These are phyloP conservation scores for Agaricus bisporus DNA, from an alignment of 768 basidiomycete genomes.

Conservation along the genomic window DNA sequence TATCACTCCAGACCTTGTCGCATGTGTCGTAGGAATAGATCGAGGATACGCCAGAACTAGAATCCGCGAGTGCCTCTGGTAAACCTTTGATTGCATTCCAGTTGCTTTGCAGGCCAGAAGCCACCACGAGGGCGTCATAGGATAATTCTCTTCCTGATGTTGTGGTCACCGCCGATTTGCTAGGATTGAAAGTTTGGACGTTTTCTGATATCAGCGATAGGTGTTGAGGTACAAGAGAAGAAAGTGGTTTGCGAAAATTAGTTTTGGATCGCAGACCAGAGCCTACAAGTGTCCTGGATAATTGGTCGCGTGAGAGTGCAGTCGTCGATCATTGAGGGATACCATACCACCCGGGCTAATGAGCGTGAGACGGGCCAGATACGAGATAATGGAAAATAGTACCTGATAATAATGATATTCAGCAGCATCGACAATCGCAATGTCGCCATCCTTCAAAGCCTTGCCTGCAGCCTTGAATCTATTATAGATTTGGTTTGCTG, in stretches of 20 bases:
- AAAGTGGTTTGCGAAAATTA: slow-evolving; percentile 59
- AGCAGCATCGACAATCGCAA: slow-evolving; percentile 81
- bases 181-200: slow-evolving; percentile 71
- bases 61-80: slow-evolving; percentile 67
- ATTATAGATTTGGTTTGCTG: slow-evolving; percentile 84
- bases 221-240: slow-evolving; percentile 67
- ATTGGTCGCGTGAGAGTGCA: not conserved
- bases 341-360: slow-evolving; percentile 76
- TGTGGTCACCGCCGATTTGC: slow-evolving; percentile 67
- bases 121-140: slow-evolving; percentile 87
- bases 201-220: slow-evolving; percentile 68
- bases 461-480: slow-evolving; percentile 69
- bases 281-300: slow-evolving; percentile 81
- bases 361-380: slow-evolving; percentile 20
- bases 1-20: slow-evolving; percentile 84
- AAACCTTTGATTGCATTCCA: slow-evolving; percentile 74
- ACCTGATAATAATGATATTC: slow-evolving; percentile 85
- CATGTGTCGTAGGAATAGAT: slow-evolving; percentile 90
- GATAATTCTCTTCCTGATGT: slow-evolving; percentile 59
- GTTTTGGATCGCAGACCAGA: slow-evolving; percentile 75
- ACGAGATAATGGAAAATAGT: slow-evolving; percentile 12
- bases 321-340: not conserved
- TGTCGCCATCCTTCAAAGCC: slow-evolving; percentile 63
- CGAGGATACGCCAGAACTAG: slow-evolving; percentile 76
- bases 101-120: slow-evolving; percentile 84